A percentile compares a stretch with the other conserved stretches of the same genome.
Conservation (phyloP, 768 basidiomycete genomes). For the Russula emetica region DNA sequence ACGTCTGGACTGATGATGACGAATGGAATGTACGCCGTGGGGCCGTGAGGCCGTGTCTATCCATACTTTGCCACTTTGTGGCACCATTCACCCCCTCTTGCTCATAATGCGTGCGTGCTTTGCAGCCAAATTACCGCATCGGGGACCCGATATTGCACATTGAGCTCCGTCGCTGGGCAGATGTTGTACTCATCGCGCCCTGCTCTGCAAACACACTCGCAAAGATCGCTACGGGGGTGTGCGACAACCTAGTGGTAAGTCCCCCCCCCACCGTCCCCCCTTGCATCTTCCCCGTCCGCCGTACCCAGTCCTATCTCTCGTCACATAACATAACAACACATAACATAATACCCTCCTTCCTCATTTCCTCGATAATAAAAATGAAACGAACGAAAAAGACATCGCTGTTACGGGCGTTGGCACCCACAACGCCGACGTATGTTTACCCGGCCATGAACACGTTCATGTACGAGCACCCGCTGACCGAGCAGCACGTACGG, state of each 20-base stretch:
- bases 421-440: conserved; percentile 81
- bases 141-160: conserved; percentile 96
- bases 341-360: neutral
- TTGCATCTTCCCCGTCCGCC: no score
- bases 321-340: no score
- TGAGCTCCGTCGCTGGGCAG: conserved; percentile 91
- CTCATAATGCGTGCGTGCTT: neutral
- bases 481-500: conserved; percentile 80
- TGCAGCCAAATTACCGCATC: conserved; percentile 64
- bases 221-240: conserved; percentile 83
- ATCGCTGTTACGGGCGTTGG: conserved; percentile 77
- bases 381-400: conserved; percentile 40
- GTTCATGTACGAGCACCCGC: conserved; percentile 91
- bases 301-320: no score
- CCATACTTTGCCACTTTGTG: no score
- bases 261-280: neutral
- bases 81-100: neutral
- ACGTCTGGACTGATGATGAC: conserved; percentile 86
- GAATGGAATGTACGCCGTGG: conserved; percentile 77
- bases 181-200: conserved; percentile 90
- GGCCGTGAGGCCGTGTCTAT: neutral
- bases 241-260: conserved; percentile 84
- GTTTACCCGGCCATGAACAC: conserved; percentile 99
- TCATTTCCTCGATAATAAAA: neutral
- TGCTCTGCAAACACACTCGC: conserved; percentile 96